Conservation (phyloP, 2,329 filamentous ascomycete species). For the Arthrocladium fulminans region DNA sequence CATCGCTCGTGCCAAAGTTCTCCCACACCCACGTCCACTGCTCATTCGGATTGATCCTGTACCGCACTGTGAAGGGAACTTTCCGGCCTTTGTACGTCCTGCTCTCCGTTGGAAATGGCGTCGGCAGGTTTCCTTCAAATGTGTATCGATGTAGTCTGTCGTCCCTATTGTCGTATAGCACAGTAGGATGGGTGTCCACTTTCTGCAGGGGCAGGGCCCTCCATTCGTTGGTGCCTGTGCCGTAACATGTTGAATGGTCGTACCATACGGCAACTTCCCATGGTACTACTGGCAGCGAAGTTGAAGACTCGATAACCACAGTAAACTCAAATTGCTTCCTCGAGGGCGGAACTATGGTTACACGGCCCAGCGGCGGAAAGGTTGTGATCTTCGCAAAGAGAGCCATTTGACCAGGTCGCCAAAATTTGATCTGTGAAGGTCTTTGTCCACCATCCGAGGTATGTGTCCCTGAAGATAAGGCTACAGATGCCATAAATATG, state of each 20-base stretch:
- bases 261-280: slow-evolving; percentile 76
- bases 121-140: slow-evolving; percentile 21
- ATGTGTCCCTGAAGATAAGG: neutral
- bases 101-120: slow-evolving; percentile 15
- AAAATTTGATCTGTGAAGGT: slow-evolving; percentile 28
- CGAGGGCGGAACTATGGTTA: slow-evolving; percentile 49
- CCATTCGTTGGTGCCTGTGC: slow-evolving; percentile 37
- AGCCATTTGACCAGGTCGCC: slow-evolving; percentile 34
- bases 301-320: slow-evolving; percentile 59
- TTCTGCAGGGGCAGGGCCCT: slow-evolving; percentile 47
- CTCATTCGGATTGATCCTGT: slow-evolving; percentile 29
- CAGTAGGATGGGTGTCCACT: slow-evolving; percentile 21
- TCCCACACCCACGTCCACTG: slow-evolving; percentile 40
- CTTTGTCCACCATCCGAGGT: slow-evolving; percentile 11
- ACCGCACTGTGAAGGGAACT: slow-evolving; percentile 37
- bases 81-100: slow-evolving; percentile 20
- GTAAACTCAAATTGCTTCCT: slow-evolving; percentile 49
- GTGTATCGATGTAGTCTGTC: slow-evolving; percentile 29
- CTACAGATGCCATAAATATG: slow-evolving; percentile 2
- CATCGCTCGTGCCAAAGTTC: slow-evolving; percentile 31
- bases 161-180: slow-evolving; percentile 21
- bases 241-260: slow-evolving; percentile 45
- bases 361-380: slow-evolving; percentile 67
- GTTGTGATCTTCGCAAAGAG: slow-evolving; percentile 49
- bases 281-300: slow-evolving; percentile 43